Evolutionary conservation across 2,329 filamentous ascomycete species (phyloP), one percentile per base, ranked within the genome.

Genomic region (Xylogone sp.): DNA sequence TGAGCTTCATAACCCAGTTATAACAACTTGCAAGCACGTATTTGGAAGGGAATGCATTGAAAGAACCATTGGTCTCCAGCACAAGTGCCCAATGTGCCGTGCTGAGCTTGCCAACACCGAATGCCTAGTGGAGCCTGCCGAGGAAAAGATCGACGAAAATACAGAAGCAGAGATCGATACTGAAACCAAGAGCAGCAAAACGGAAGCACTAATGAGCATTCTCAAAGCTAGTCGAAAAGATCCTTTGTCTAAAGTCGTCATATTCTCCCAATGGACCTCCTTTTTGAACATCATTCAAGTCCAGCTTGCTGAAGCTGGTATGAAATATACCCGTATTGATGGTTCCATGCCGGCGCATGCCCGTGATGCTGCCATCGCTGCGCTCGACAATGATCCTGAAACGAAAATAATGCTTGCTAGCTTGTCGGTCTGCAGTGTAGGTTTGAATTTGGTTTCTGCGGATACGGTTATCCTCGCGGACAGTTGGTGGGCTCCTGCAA

Each of bases 401-500:
- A 89, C 82, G 52, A 86, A 83, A 1, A 81, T 96, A 59, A 78
- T 96, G 74, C 83, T 96, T 2, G 91, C 91, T 2, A 91, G 87
- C 63, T 73, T 96, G 42, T 81, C 83, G 7, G 91, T 94, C 6
- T 93, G 89, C 68, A 88, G 86, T 48, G 90, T 96, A 1, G 91
- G 91, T 0, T 76, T 96, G 44, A 96, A 96, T 61, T 79, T 96
- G 12, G 88, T 92, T 0, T 84, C 89, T 0, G 91, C 91, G 0
- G 90, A 94, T 61, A 91, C 91, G 6, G 89, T 95, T 53, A 83
- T 96, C 44, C 75, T 96, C 19, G 82, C 83, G 0, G 91, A 96
- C 67, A 88, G 82, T 53, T 96, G 90, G 91, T 96, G 91, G 88
- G 90, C 91, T 1, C 91, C 91, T 0, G 90, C 90, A 1, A 94